These are phyloP conservation scores for Trametes hirsuta DNA, from an alignment of 1,284 basidiomycete species.

Conservation along the genomic window DNA sequence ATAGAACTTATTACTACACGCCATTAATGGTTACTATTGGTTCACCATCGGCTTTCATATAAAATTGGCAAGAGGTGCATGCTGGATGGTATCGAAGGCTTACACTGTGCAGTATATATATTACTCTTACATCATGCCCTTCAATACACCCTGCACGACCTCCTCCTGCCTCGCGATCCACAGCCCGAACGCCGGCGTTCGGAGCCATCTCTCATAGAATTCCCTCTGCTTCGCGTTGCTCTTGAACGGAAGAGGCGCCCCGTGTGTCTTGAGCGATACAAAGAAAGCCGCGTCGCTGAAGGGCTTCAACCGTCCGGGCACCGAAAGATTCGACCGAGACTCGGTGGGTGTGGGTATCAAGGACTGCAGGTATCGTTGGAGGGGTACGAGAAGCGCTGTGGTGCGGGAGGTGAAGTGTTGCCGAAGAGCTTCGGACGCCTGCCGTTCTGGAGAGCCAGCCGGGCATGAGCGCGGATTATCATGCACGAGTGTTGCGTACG, in stretches of 20 bases:
- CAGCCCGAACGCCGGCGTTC: constrained; percentile 72
- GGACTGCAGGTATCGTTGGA: constrained; percentile 92
- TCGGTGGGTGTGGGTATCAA: constrained; percentile 73
- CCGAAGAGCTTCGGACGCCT: constrained; percentile 72
- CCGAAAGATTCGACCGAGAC: constrained; percentile 19
- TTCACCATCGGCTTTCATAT: neutral
- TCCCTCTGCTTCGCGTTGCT: constrained; percentile 62
- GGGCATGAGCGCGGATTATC: neutral
- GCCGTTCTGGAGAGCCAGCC: constrained; percentile 46
- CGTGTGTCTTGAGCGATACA: constrained; percentile 78
- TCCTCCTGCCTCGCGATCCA: constrained; percentile 79
- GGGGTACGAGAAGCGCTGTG: constrained; percentile 86
- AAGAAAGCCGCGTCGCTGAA: constrained; percentile 86
- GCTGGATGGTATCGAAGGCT: neutral
- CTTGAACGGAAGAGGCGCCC: constrained; percentile 78
- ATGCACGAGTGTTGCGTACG: constrained; percentile 29
- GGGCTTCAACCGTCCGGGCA: constrained; percentile 59
- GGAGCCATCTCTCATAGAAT: constrained; percentile 76
- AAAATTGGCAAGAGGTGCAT: neutral
- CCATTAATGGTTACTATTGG: constrained; percentile 10
- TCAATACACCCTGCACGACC: constrained; percentile 59
- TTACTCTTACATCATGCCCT: constrained; percentile 13
- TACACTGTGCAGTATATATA: neutral
- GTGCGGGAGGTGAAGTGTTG: constrained; percentile 89
- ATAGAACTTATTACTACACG: constrained; percentile 3